phyloP scores from a whole-genome alignment of 208 protist genomes.

The Angomonas ambiguus region DNA sequence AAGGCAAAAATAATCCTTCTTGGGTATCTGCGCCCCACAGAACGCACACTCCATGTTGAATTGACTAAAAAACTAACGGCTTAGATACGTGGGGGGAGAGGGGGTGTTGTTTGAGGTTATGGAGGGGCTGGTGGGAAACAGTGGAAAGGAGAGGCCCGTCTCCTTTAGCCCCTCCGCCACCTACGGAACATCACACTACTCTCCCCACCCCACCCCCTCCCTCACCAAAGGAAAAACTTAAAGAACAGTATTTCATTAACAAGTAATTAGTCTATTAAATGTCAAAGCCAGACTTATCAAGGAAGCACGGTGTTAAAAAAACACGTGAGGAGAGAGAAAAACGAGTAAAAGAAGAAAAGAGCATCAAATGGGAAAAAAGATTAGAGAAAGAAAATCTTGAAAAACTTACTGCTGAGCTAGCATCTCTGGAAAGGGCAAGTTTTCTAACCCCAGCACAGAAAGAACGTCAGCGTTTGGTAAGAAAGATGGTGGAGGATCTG shows the following conservation, averaged over 20 bases:
- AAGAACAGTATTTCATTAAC: constrained; percentile 10
- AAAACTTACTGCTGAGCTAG: constrained; percentile 52
- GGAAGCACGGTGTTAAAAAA: constrained; percentile 54
- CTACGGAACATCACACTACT: too few relatives aligned
- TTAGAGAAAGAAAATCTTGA: constrained; percentile 38
- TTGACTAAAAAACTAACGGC: neutral
- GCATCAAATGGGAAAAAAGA: constrained; percentile 44
- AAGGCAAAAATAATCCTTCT: neutral
- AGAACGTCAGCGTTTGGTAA: constrained; percentile 57
- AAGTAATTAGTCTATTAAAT: constrained; percentile 10
- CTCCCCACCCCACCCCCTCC: neutral
- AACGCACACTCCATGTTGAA: neutral
- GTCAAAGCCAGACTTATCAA: constrained; percentile 14
- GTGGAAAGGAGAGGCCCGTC: too few relatives aligned
- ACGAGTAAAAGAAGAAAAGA: constrained; percentile 38
- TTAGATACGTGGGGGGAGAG: neutral
- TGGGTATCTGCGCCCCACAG: neutral
- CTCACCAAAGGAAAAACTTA: constrained; percentile 4
- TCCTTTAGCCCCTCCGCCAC: too few relatives aligned
- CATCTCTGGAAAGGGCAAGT: constrained; percentile 33
- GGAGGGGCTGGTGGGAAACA: too few relatives aligned
- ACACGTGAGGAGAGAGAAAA: constrained; percentile 38
- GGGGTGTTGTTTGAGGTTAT: neutral
- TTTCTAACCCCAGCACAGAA: constrained; percentile 74
- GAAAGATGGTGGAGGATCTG: constrained; percentile 41